Evolutionary conservation across 306 rosid species (phyloP), one percentile per base, ranked within the genome.

Genomic region (Begonia masoniana): DNA sequence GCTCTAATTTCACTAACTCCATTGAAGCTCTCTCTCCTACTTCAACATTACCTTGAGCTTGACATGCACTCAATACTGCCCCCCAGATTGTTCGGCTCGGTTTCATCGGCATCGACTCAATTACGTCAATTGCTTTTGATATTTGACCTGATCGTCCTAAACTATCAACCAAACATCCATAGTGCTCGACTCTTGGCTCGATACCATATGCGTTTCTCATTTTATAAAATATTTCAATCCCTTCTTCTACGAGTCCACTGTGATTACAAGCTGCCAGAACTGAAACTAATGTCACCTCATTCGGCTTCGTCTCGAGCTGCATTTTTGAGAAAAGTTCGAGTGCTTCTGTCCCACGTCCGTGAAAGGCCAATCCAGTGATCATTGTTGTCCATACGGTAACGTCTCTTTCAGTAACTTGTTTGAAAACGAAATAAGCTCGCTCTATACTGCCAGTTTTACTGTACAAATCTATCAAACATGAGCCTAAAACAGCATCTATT

Each of bases 391-490:
- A 74, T 56, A 58, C 24, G 2, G 74, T 62, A 43, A 72, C 64
- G 35, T 76, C 83, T 62, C 66, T 76, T 31, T 67, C 63, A 41
- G 55, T 10, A 24, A 74, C 43, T 63, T 65, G 73, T 50, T 43
- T 41, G 74, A 80, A 80, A 49, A 80, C 63, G 41, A 53, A 12
- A 43, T 60, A 67, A 47, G 83, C 87, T 61, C 55, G 51, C 42
- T 71, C 73, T 15, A 74, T 52, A 16, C 74, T 74, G 45, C 87
- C 80, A 41, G 76, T 69, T 58, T 80, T 80, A 69, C 65, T 71
- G 71, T 80, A 76, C 83, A 80, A 68, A 68, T 80, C 83, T 52
- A 73, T 64, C 60, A 80, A 57, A 3, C 77, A 75, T 9, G 87
- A 73, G 36, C 83, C 80, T 42, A 57, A 45, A 62, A 73, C 76